Evolutionary conservation across 2,329 filamentous ascomycete species (phyloP).

Genomic region (Waltergamsia citrina): DNA sequence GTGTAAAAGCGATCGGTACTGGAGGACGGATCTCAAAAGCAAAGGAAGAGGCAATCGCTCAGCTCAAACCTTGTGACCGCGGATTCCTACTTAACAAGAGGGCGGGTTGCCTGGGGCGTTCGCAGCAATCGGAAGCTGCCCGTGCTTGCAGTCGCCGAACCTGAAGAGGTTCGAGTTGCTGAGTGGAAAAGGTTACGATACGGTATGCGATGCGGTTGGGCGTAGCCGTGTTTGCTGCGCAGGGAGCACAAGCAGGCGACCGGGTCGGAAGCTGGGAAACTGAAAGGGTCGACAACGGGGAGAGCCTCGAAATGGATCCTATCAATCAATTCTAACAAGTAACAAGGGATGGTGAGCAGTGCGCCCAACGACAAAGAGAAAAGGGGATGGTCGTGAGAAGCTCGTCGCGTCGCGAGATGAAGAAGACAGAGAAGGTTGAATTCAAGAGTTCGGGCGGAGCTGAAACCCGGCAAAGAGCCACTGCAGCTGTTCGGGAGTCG

Average conservation of each 20-base stretch:
- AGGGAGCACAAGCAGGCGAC: slow-evolving; percentile 1
- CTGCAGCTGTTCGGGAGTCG: background rate
- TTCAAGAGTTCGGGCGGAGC: background rate
- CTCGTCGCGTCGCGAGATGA: slow-evolving; percentile 4
- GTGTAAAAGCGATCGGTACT: slow-evolving; percentile 28
- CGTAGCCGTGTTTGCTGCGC: background rate
- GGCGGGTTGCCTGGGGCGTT: background rate
- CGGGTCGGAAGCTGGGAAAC: background rate
- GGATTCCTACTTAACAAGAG: background rate
- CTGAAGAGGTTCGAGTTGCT: no score
- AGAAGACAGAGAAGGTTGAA: background rate
- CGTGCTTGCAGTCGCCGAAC: no score
- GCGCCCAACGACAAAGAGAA: background rate
- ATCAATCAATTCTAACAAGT: background rate
- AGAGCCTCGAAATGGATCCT: background rate
- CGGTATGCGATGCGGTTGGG: background rate
- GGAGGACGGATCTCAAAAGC: slow-evolving; percentile 23
- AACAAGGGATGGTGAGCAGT: background rate
- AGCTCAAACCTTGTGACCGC: slow-evolving; percentile 23
- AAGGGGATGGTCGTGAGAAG: background rate
- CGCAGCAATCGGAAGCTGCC: background rate
- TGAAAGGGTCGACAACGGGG: background rate
- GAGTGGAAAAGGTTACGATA: no score
- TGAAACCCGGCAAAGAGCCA: background rate
- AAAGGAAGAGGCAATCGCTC: slow-evolving; percentile 26